Evolutionary conservation across 2,329 filamentous ascomycete species (phyloP), one percentile per base, ranked within the genome.

Genomic region (Chrysoporthe deuterocubensis): DNA sequence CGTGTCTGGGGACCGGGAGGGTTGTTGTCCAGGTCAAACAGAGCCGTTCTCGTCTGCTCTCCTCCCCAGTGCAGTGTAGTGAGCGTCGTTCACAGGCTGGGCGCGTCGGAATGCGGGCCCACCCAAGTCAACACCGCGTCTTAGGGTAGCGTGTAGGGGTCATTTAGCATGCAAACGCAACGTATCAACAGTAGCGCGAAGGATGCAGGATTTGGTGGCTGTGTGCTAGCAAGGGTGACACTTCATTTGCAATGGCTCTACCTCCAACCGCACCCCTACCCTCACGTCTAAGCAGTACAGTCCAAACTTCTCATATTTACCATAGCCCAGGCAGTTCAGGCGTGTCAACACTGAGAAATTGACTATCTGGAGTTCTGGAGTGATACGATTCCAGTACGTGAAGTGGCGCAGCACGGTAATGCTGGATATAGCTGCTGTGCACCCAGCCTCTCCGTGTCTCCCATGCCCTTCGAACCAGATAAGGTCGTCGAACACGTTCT

Each of bases 111-210:
- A 11, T 42, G 16, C 57, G 21, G 43, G n/a, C 43, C 42, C 59
- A 48, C 59, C 59, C 43, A 48, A 48, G 59, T 34, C 26, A 61
- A 32, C 26, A 16, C 59, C 59, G 59, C 59, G 59, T 61, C 21
- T 48, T 32, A 16, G 59, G 57, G 57, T 11, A 44, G 58, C 3
- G 42, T 26, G n/a, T 32, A 52, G 62, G 50, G 52, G 21, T n/a
- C 42, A 42, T 34, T 13, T 11, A 42, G 16, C 16, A 32, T 40
- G 5, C 14, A 52, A 18, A 32, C 14, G 11, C 48, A 26, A 21
- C 37, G 16, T 37, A 16, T 18, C 18, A 50, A 37, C 37, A 42
- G 5, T 43, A 62, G 32, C 48, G 43, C 26, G 2, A 26, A 26
- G 26, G 1, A 1, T 26, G 26, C 26, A 26, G 26, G 26, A 26